Percentiles rank a stretch among this genome's conserved stretches.
Evolutionary conservation across 495 filamentous ascomycete genomes (phyloP).

Genomic region (Hypoxylon fragiforme): DNA sequence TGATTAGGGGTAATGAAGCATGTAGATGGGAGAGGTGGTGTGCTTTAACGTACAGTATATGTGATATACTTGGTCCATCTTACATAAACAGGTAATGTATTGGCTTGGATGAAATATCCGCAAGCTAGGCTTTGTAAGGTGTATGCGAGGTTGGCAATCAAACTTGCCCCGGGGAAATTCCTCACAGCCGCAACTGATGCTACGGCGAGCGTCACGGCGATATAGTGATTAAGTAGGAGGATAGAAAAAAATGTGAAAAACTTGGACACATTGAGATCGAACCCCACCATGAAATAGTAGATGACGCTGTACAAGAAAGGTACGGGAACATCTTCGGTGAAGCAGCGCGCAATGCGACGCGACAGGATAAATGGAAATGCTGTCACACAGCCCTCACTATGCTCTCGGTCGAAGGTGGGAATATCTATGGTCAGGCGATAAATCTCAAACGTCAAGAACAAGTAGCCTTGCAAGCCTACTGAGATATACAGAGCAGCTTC

Average conservation of each 20-base stretch:
- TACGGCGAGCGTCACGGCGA: slow-evolving; percentile 63
- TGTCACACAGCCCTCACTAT: slow-evolving; percentile 69
- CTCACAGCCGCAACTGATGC: slow-evolving; percentile 62
- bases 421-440: slow-evolving; percentile 73
- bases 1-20: too few species aligned
- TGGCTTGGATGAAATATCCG: slow-evolving; percentile 71
- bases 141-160: slow-evolving; percentile 69
- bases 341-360: slow-evolving; percentile 63
- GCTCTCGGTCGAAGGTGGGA: slow-evolving; percentile 71
- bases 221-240: slow-evolving; percentile 66
- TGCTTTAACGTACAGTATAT: slow-evolving; percentile 47
- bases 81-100: slow-evolving; percentile 72
- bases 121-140: slow-evolving; percentile 72
- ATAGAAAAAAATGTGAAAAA: slow-evolving; percentile 72
- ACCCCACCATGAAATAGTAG: slow-evolving; percentile 77
- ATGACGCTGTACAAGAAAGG: slow-evolving; percentile 68
- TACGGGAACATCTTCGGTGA: slow-evolving; percentile 69
- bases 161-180: slow-evolving; percentile 57
- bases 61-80: slow-evolving; percentile 70
- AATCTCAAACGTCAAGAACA: slow-evolving; percentile 72
- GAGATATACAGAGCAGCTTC: slow-evolving; percentile 71
- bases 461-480: slow-evolving; percentile 69
- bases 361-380: slow-evolving; percentile 67
- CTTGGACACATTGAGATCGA: slow-evolving; percentile 58
- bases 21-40: too few species aligned